These are phyloP conservation scores for Heterobasidion irregulare DNA, from an alignment of 1,284 basidiomycete species.

Conservation along the genomic window DNA sequence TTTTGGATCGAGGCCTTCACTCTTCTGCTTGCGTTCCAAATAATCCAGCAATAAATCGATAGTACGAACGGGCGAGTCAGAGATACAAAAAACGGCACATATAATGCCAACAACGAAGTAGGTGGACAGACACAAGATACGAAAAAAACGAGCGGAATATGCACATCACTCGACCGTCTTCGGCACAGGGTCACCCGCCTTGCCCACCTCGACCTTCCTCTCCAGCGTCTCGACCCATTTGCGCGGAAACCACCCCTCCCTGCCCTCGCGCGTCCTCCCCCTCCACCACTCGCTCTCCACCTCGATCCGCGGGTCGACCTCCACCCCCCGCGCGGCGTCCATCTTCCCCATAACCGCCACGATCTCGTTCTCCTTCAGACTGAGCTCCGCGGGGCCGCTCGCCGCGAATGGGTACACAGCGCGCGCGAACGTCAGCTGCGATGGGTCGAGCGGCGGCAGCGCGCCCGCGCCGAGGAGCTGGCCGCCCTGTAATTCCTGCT, in stretches of 20 bases:
- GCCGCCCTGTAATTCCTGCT: slow-evolving; percentile 19
- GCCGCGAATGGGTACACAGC: slow-evolving; percentile 79
- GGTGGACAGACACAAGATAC: not conserved
- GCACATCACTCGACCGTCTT: slow-evolving; percentile 11
- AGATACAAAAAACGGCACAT: not conserved
- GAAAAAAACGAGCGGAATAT: not conserved
- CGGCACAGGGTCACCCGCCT: slow-evolving; percentile 9
- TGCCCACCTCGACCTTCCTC: slow-evolving; percentile 19
- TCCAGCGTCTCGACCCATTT: slow-evolving; percentile 81
- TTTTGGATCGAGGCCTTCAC: too few relatives aligned
- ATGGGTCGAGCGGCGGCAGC: slow-evolving; percentile 61
- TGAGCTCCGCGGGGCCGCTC: slow-evolving; percentile 71
- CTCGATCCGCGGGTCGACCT: slow-evolving; percentile 66
- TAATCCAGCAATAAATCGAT: too few relatives aligned
- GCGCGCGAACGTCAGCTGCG: slow-evolving; percentile 80
- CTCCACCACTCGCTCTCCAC: slow-evolving; percentile 92
- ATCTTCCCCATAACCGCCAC: slow-evolving; percentile 87
- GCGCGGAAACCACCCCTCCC: slow-evolving; percentile 94
- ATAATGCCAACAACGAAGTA: not conserved
- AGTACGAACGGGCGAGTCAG: too few relatives aligned
- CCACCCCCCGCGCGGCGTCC: slow-evolving; percentile 60
- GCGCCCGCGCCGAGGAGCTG: slow-evolving; percentile 25
- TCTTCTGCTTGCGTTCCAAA: too few relatives aligned
- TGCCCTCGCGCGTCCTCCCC: slow-evolving; percentile 88
- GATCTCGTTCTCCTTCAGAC: slow-evolving; percentile 85